phyloP scores from a whole-genome alignment of 306 rosid genomes.

The Prunus campanulata region DNA sequence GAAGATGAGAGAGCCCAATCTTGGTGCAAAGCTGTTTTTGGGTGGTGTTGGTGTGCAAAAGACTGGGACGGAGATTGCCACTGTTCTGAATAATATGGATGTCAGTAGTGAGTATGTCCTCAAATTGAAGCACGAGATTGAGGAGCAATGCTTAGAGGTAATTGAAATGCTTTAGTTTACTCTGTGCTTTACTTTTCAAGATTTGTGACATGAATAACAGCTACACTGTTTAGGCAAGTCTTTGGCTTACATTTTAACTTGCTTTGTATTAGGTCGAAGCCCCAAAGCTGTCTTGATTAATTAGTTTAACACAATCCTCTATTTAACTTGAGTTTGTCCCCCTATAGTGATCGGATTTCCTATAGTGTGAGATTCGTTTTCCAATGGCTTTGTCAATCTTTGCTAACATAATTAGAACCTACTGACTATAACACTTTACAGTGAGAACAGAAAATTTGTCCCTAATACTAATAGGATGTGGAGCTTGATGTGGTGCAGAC shows the following conservation, averaged over 20 bases:
- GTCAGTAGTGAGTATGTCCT: conserved; percentile 85
- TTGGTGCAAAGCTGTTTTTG: conserved; percentile 89
- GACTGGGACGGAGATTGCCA: conserved; percentile 85
- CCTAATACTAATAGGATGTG: conserved; percentile 1
- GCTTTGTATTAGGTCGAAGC: not conserved
- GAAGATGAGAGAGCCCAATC: conserved; percentile 84
- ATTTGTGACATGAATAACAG: not conserved
- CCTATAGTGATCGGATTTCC: not conserved
- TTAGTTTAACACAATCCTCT: not conserved
- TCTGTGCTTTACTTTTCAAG: conserved; percentile 1
- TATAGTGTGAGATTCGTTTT: not conserved
- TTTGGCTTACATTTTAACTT: not conserved
- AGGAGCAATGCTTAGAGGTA: conserved; percentile 94
- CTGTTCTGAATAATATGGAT: conserved; percentile 85
- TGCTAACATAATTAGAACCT: not conserved
- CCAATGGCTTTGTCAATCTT: not conserved
- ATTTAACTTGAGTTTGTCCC: not conserved
- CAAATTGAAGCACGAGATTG: conserved; percentile 86
- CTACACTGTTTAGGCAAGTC: not conserved
- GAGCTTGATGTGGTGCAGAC: not conserved
- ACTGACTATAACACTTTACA: not conserved
- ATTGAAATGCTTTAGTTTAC: conserved; percentile 25
- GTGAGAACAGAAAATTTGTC: not conserved
- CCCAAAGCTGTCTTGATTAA: not conserved
- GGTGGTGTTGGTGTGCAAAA: conserved; percentile 91